Conservation (phyloP, 225 moss, liverwort and hornwort species). For the Physcomitrium patens region DNA sequence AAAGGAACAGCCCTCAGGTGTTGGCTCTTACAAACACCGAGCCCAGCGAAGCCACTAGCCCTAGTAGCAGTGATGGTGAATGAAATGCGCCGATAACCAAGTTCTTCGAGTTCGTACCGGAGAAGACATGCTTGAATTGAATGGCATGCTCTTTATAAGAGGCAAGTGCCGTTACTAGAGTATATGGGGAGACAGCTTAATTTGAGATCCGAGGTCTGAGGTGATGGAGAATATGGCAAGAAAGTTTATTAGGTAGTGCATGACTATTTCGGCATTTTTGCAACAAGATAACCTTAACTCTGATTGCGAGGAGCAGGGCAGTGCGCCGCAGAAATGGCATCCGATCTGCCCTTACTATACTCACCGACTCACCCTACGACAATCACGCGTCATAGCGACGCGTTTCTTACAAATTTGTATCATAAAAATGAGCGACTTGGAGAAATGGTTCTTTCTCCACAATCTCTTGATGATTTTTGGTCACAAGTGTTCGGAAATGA, state of each 20-base stretch:
- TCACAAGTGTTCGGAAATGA: conserved; percentile 72
- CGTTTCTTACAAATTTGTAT: conserved; percentile 70
- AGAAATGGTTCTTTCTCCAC: conserved; percentile 79
- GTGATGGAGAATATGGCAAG: conserved; percentile 33
- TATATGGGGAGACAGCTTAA: background rate
- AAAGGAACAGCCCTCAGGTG: conserved; percentile 37
- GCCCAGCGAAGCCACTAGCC: conserved; percentile 42
- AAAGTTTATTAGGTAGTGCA: conserved; percentile 46
- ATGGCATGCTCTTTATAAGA: conserved; percentile 16
- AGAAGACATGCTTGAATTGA: conserved; percentile 37
- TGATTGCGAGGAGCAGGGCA: conserved; percentile 34
- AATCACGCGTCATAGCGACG: conserved; percentile 60
- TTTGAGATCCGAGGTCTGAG: background rate
- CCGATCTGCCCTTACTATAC: conserved; percentile 56
- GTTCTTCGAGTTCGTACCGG: background rate
- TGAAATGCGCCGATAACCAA: conserved; percentile 17
- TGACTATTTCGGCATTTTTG: conserved; percentile 37
- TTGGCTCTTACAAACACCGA: conserved; percentile 39
- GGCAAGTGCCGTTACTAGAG: conserved; percentile 12
- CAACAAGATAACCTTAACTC: conserved; percentile 27
- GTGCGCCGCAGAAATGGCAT: conserved; percentile 42
- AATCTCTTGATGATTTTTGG: conserved; percentile 76
- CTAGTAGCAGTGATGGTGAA: conserved; percentile 40
- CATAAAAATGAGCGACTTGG: conserved; percentile 78
- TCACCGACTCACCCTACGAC: conserved; percentile 53